These are phyloP conservation scores for Leersia perrieri DNA, from an alignment of 176 grass and related monocot species.

Conservation along the genomic window DNA sequence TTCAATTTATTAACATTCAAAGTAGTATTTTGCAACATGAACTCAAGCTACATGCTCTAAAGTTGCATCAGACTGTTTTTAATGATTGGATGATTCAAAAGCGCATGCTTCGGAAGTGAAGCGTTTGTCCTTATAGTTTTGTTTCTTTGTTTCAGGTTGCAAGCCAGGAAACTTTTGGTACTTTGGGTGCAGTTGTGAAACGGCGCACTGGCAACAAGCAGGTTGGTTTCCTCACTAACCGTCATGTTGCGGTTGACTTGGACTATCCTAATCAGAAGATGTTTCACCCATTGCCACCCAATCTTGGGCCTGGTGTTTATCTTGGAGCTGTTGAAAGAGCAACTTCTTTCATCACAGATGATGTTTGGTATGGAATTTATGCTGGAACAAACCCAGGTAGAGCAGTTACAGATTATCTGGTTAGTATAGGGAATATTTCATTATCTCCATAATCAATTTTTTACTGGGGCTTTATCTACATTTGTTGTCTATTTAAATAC, in stretches of 20 bases:
- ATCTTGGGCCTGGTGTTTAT: conserved; percentile 99
- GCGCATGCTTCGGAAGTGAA: background rate
- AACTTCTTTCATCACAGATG: conserved; percentile 96
- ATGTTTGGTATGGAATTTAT: conserved; percentile 99
- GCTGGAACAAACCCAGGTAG: conserved; percentile 99
- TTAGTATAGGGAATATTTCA: conserved; percentile 15
- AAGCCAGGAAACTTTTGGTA: conserved; percentile 97
- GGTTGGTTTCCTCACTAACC: conserved; percentile 94
- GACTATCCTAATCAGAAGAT: conserved; percentile 99
- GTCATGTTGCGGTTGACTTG: conserved; percentile 94
- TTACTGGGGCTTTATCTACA: background rate
- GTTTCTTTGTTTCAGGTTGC: conserved; percentile 58
- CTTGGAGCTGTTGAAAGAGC: conserved; percentile 96
- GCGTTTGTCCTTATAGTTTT: conserved; percentile 21
- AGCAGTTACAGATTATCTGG: conserved; percentile 35
- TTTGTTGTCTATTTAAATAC: background rate
- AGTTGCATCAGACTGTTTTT: background rate
- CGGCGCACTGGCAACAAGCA: conserved; percentile 86
- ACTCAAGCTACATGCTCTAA: background rate
- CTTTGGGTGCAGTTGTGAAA: conserved; percentile 92
- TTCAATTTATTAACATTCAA: background rate
- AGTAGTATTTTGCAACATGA: background rate
- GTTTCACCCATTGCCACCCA: conserved; percentile 96
- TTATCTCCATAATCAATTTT: background rate
- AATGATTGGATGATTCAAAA: conserved; percentile 12